These are phyloP conservation scores for Trametes meyenii DNA, from an alignment of 768 basidiomycete genomes.

Conservation along the genomic window DNA sequence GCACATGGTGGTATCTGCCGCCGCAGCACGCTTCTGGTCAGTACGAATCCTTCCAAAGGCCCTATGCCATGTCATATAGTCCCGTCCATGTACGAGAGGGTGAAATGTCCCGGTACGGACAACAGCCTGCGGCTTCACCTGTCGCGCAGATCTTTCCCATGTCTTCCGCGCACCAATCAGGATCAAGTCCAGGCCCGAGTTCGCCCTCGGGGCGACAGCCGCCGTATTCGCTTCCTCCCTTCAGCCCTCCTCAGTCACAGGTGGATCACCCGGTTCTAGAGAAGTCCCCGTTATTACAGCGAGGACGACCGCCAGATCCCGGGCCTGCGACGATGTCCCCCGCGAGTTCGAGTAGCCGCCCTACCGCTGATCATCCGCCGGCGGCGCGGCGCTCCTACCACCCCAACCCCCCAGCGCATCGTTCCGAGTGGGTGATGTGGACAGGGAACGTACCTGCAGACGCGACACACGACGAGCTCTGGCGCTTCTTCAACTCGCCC, in stretches of 20 bases:
- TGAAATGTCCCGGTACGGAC: constrained; percentile 19
- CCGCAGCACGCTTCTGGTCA: constrained; percentile 30
- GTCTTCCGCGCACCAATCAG: constrained; percentile 17
- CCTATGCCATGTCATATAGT: constrained; percentile 27
- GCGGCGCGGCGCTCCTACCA: constrained; percentile 59
- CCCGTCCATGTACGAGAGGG: constrained; percentile 23
- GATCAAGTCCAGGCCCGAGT: constrained; percentile 10
- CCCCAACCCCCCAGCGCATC: constrained; percentile 69
- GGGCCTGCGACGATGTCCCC: constrained; percentile 16
- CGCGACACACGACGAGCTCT: constrained; percentile 81
- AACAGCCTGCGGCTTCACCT: constrained; percentile 14
- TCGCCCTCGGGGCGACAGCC: constrained; percentile 10
- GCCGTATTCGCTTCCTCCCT: constrained; percentile 21
- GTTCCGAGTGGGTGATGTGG: constrained; percentile 97
- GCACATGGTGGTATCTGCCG: constrained; percentile 58
- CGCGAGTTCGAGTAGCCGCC: constrained; percentile 13
- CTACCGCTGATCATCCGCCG: constrained; percentile 6
- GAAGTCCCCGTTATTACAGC: constrained; percentile 9
- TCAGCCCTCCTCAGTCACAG: neutral
- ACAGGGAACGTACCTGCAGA: constrained; percentile 89
- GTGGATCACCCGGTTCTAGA: constrained; percentile 5
- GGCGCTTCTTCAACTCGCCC: constrained; percentile 72
- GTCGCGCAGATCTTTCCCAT: constrained; percentile 15
- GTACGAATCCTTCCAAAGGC: constrained; percentile 27
- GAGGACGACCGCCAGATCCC: constrained; percentile 21